These are phyloP conservation scores for Nicotiana obtusifolia DNA, from an alignment of 257 asterid genomes.

Conservation along the genomic window DNA sequence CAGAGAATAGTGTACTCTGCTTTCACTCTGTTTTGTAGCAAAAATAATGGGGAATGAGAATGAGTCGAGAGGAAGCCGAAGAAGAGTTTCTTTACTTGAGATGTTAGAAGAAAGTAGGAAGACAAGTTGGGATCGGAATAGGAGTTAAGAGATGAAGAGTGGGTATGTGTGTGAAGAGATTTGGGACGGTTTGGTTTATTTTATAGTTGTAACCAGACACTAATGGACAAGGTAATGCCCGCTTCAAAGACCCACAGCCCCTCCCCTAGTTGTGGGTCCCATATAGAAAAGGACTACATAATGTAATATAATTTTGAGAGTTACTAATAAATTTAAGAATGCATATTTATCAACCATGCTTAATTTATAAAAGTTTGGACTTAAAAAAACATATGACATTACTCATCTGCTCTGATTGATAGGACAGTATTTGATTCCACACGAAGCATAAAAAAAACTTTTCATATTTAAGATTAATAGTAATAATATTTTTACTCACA, in stretches of 20 bases:
- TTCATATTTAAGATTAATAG: neutral
- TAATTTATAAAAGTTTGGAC: too few species aligned
- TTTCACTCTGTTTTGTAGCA: neutral
- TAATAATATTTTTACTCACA: neutral
- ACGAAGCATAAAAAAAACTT: too few species aligned
- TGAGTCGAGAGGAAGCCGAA: neutral
- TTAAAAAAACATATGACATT: too few species aligned
- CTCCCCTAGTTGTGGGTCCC: neutral
- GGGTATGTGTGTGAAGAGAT: slow-evolving; percentile 26
- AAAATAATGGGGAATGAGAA: neutral
- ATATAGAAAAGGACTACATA: neutral
- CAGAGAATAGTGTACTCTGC: slow-evolving; percentile 20
- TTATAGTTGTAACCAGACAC: slow-evolving; percentile 52
- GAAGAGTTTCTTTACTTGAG: neutral
- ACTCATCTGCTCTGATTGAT: too few species aligned
- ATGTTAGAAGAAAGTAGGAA: neutral
- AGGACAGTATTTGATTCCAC: too few species aligned
- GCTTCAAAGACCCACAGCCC: neutral
- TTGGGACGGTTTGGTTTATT: slow-evolving; percentile 42
- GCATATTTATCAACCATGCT: too few species aligned
- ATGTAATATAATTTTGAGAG: neutral
- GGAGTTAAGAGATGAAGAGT: slow-evolving; percentile 11
- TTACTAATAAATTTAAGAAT: neutral
- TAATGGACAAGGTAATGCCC: slow-evolving; percentile 37
- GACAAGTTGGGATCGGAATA: slow-evolving; percentile 3